phyloP scores from a whole-genome alignment of 768 basidiomycete genomes.

The Termitomyces sp. region DNA sequence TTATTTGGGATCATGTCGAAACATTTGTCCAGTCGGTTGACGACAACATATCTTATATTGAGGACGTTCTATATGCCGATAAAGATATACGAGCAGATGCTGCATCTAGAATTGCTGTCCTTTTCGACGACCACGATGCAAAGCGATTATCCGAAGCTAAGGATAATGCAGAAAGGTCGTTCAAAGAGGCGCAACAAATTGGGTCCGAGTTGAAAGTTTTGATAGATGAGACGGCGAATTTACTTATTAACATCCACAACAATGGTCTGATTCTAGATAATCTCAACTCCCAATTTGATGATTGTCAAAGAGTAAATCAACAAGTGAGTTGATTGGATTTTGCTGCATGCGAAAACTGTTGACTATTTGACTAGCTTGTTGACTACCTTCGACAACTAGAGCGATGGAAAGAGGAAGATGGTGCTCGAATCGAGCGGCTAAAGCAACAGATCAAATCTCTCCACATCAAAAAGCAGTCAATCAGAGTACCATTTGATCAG shows the following conservation, averaged over 20 bases:
- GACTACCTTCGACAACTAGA: conserved; percentile 11
- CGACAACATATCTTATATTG: background rate
- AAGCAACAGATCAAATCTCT: conserved; percentile 20
- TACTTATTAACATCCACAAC: background rate
- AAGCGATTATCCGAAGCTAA: background rate
- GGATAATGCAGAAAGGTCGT: background rate
- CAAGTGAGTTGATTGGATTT: background rate
- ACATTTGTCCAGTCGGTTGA: conserved; percentile 1
- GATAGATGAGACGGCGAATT: background rate
- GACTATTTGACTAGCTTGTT: background rate
- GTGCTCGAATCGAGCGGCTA: conserved; percentile 16
- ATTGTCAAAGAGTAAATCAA: background rate
- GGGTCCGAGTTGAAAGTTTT: conserved; percentile 2
- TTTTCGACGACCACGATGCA: conserved; percentile 1
- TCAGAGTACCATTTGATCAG: conserved; percentile 10
- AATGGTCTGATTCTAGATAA: background rate
- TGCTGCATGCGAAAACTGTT: background rate
- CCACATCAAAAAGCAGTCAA: conserved; percentile 10
- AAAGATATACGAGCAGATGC: conserved; percentile 4
- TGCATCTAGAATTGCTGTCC: background rate
- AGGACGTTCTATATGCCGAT: conserved; percentile 6
- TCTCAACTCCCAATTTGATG: conserved; percentile 5
- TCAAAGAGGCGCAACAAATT: background rate
- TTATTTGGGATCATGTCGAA: conserved; percentile 7
- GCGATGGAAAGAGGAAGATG: conserved; percentile 16